These are phyloP conservation scores for Lentinus tigrinus DNA, from an alignment of 768 basidiomycete species.

Conservation along the genomic window DNA sequence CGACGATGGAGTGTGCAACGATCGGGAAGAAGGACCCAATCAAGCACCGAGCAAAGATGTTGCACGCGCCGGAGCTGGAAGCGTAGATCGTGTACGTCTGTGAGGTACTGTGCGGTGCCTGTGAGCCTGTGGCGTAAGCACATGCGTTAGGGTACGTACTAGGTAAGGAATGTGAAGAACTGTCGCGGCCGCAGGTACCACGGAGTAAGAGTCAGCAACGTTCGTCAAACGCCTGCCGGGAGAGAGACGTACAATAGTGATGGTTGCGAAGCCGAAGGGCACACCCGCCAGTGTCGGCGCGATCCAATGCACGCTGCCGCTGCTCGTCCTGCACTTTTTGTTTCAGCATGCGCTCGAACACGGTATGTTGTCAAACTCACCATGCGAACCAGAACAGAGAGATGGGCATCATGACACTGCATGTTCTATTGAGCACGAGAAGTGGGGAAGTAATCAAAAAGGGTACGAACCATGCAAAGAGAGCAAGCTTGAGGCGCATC, in stretches of 20 bases:
- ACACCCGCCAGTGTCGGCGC: slow-evolving; percentile 23
- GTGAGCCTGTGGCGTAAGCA: not conserved
- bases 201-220: not conserved
- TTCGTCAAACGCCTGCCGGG: not conserved
- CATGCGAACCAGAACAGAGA: slow-evolving; percentile 28
- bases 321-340: slow-evolving; percentile 21
- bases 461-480: slow-evolving; percentile 19
- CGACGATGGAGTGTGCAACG: slow-evolving; percentile 16
- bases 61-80: slow-evolving; percentile 20
- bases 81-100: slow-evolving; percentile 21
- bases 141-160: slow-evolving; percentile 12
- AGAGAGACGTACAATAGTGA: slow-evolving; percentile 4
- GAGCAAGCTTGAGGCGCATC: slow-evolving; percentile 18
- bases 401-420: slow-evolving; percentile 17
- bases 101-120: slow-evolving; percentile 8
- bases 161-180: slow-evolving; percentile 23
- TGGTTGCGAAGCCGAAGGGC: slow-evolving; percentile 21
- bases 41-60: slow-evolving; percentile 20
- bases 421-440: not conserved
- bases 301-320: slow-evolving; percentile 21
- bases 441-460: not conserved
- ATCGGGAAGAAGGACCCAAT: slow-evolving; percentile 22
- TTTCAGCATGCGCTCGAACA: not conserved
- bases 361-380: slow-evolving; percentile 3
- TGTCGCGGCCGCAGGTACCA: no score